Base-by-base conservation (phyloP, 1,139 yeast genomes). In the Meyerozyma elateridarum region DNA sequence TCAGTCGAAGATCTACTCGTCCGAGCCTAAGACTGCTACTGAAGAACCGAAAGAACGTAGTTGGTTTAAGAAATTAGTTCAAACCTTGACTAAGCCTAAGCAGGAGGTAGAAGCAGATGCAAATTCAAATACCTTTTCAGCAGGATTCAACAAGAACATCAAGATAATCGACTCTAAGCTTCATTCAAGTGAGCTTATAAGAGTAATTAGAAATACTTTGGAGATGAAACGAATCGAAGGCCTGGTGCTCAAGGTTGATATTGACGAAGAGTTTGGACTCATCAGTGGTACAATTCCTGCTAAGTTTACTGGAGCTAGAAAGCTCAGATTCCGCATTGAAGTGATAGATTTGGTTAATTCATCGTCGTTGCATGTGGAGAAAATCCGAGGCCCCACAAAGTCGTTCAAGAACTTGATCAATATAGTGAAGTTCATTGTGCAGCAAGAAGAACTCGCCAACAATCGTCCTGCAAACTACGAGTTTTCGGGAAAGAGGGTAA, bases 361-460 rank as follows among this genome's bases (percentile, higher is more conserved):
- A 8, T 73, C 84, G 28, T 67, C 71, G 24, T 59, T 80, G 33
- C 71, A 70, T 37, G 66, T 81, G 40, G 66, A 65, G 28, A 77
- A 76, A 52, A 59, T 70, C 25, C 76, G 73, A 43, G 91, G 91
- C n/a, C 75, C 83, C n/a, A 61, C 67, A n/a, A 77, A 73, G 52
- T 76, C 83, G 13, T 78, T 81, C 52, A 64, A 56, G 29, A 76
- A 73, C 48, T 61, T 82, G 42, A 64, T 68, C 12, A 61, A 60
- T 19, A 81, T 79, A 43, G 70, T 67, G 15, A 42, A 55, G 11
- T 64, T 52, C 37, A 57, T 66, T 17, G 54, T 67, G 20, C 54
- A 54, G 36, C 59, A 60, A 34, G 69, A 64, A 37, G 70, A 64
- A 37, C 50, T 52, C 31, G 52, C 52, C 11, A 44, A 44, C 21